These are phyloP conservation scores for Fusarium abutilonis DNA, from an alignment of 2,329 filamentous ascomycete species.

Conservation along the genomic window DNA sequence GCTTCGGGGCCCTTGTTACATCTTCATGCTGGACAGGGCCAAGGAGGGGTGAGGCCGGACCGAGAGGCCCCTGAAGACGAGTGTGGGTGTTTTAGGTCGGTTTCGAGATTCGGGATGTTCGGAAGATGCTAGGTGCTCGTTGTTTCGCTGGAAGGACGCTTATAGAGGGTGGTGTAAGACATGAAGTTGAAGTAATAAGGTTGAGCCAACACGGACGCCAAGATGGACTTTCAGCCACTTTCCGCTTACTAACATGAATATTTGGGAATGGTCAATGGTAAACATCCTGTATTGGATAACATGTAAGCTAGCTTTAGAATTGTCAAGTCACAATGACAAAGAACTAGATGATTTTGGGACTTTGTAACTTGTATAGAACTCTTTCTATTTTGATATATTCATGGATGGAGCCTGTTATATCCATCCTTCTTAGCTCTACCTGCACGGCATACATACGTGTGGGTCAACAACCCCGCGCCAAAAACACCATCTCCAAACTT, in stretches of 20 bases:
- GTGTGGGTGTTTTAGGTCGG: background rate
- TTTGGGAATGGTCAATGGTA: no score
- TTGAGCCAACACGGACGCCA: conserved; percentile 12
- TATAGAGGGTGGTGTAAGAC: no score
- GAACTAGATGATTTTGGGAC: no score
- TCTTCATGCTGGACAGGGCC: conserved; percentile 49
- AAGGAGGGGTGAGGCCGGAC: conserved; percentile 12
- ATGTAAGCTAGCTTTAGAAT: no score
- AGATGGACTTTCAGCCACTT: background rate
- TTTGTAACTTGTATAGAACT: no score
- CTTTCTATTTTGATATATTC: no score
- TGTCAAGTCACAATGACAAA: no score
- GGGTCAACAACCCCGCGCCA: conserved; percentile 40
- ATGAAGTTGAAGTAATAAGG: background rate
- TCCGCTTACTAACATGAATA: conserved; percentile 18
- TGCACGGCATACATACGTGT: conserved; percentile 9
- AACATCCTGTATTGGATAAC: no score
- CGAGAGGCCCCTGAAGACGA: background rate
- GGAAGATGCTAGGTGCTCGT: background rate
- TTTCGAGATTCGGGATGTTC: conserved; percentile 8
- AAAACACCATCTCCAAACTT: conserved; percentile 13
- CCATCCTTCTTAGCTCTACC: background rate
- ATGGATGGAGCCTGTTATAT: no score
- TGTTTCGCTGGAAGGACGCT: background rate
- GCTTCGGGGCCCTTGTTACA: conserved; percentile 52